Conservation (phyloP, 192 early-diverging fungal species). For the Backusella mclennaniae region DNA sequence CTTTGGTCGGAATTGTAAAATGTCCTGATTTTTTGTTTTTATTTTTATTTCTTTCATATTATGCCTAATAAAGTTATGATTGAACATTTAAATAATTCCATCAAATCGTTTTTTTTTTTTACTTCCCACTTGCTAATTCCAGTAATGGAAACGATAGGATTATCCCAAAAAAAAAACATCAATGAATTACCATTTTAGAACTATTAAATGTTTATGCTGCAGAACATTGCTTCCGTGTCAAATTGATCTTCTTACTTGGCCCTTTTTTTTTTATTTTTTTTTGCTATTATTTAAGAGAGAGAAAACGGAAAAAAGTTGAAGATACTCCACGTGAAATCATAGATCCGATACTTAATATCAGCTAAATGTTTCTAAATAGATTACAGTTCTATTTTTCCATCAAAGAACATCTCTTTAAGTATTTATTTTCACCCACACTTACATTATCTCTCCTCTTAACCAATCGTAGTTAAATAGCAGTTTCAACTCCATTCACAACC, state of each 20-base stretch:
- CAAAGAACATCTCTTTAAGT: no score
- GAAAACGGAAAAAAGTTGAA: background rate
- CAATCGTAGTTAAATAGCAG: no score
- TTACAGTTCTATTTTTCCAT: no score
- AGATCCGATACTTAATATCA: background rate
- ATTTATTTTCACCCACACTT: no score
- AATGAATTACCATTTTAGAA: conserved; percentile 1
- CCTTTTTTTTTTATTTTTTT: background rate
- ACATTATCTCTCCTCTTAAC: no score
- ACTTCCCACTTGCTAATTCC: background rate
- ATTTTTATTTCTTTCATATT: background rate
- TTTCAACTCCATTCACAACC: no score
- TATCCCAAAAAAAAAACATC: background rate
- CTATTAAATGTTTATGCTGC: background rate
- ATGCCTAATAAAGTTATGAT: background rate
- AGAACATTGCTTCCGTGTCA: background rate
- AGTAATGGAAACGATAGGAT: background rate
- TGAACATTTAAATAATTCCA: background rate
- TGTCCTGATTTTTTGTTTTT: background rate
- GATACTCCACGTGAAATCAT: background rate
- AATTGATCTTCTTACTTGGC: background rate
- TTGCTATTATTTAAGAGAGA: background rate
- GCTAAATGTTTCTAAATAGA: background rate
- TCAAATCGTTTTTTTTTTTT: background rate
- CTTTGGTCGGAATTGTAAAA: background rate